Base-by-base conservation (phyloP, 148 eudicot genomes). In the Silene uniflora region DNA sequence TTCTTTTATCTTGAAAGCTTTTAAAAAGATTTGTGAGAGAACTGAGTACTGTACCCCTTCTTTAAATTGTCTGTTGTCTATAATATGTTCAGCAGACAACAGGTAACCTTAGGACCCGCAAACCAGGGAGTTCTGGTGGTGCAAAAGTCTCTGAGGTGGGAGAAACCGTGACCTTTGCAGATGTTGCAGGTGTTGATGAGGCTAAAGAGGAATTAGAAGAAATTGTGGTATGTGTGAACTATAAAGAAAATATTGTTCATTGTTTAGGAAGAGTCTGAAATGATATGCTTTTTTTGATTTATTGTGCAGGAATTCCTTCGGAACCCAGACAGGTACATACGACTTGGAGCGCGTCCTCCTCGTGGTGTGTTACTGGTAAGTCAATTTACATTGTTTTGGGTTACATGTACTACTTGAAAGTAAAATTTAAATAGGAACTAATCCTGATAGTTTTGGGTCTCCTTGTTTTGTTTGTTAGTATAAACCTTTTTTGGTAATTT, bases 141-240 rank as follows among this genome's bases (percentile, higher is more conserved):
- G 73, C 91, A 21, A 89, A 89, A 86, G 96, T 84, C 64, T 74
- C 93, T 75, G 96, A 90, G 76, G 91, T 80, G 75, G 98, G 91
- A 72, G 97, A 94, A 81, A 76, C 76, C 23, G 75, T 94, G 69
- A 94, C 97, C 35, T 94, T 94, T 90, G 91, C 96, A 42, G 98
- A 94, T 79, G 93, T 94, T 79, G 98, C 98, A 4, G 98, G 98
- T 76, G 98, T 94, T 77, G 96, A 94, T 80, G 98, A 94, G 85
- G 98, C 98, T 35, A 94, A 94, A 84, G 98, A 94, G 81, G 98
- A 94, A 88, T 82, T 94, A 77, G 98, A 94, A 89, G 98, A 94
- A 78, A 94, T 94, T 81, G 98, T 94, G 88, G 98, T 94, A 90
- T 24, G 63, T 55, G 18, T 81, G 72, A 70, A 49, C 18, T 73